phyloP scores from a whole-genome alignment of 148 eudicot genomes.

The Agrostemma githago region DNA sequence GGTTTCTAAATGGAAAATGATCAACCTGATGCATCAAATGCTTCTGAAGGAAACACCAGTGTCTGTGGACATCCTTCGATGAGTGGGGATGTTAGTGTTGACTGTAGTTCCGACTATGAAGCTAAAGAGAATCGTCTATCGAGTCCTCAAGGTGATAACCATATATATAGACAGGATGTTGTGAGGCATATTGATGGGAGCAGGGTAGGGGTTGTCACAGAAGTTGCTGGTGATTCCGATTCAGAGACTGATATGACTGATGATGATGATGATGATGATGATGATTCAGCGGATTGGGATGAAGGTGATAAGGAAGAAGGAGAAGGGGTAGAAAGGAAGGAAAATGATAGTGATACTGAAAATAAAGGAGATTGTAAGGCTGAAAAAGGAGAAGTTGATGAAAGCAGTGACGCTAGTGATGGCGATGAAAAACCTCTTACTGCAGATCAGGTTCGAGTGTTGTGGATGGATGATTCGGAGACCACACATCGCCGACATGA shows the following conservation, averaged over 20 bases:
- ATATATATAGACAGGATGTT: constrained; percentile 82
- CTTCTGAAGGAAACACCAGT: constrained; percentile 25
- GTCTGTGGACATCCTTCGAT: constrained; percentile 24
- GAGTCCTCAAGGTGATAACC: constrained; percentile 32
- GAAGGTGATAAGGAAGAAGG: constrained; percentile 37
- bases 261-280: constrained; percentile 28
- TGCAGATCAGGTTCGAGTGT: constrained; percentile 76
- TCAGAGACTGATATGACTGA: constrained; percentile 61
- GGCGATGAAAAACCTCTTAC: constrained; percentile 41
- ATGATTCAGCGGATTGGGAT: neutral
- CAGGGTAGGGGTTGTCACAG: constrained; percentile 74
- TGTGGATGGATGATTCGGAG: constrained; percentile 88
- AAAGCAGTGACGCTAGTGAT: constrained; percentile 33
- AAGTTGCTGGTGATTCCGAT: constrained; percentile 93
- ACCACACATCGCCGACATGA: constrained; percentile 50
- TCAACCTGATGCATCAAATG: constrained; percentile 29
- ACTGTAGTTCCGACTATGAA: constrained; percentile 21
- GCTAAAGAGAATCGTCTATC: constrained; percentile 23
- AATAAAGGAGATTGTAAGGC: constrained; percentile 26
- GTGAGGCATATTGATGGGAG: constrained; percentile 52
- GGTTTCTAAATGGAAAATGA: constrained; percentile 51
- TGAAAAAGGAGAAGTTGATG: constrained; percentile 29
- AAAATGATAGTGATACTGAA: constrained; percentile 34
- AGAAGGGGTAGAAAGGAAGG: constrained; percentile 28
- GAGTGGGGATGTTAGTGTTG: constrained; percentile 14